A percentile compares a stretch with the other conserved stretches of the same genome.
These are phyloP conservation scores for Populus tremula DNA, from an alignment of 345 rosid species.

Conservation along the genomic window DNA sequence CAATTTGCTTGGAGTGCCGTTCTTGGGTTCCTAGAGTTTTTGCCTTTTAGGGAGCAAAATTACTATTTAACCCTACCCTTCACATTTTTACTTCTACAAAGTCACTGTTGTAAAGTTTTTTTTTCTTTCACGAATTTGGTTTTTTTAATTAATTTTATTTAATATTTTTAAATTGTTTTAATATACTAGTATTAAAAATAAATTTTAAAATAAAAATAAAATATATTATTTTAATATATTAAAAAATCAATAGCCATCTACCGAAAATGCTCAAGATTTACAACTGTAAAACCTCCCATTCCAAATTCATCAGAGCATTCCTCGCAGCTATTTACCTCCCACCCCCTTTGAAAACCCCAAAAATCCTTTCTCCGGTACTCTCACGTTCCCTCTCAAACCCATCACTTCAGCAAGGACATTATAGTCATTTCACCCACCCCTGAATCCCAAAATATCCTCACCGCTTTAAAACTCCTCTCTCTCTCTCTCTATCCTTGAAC, in stretches of 20 bases:
- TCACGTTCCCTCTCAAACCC: background rate
- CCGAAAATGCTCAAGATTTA: background rate
- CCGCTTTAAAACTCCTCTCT: background rate
- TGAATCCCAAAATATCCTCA: constrained; percentile 3
- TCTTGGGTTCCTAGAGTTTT: background rate
- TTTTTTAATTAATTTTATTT: no score
- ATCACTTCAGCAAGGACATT: background rate
- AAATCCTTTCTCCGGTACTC: background rate
- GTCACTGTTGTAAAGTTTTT: no score
- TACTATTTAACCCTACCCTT: background rate
- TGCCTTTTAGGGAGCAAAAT: background rate
- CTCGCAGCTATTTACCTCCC: background rate
- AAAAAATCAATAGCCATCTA: no score
- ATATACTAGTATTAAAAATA: no score
- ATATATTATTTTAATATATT: no score
- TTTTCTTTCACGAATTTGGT: no score
- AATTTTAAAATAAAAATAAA: no score
- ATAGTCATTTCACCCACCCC: background rate
- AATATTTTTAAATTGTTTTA: no score
- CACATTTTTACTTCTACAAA: background rate
- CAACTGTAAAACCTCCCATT: background rate
- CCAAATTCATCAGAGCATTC: constrained; percentile 5
- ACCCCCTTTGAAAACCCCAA: background rate
- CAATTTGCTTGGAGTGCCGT: no score
- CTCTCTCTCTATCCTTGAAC: background rate